Percentiles rank a stretch among this genome's conserved stretches.
phyloP scores from a whole-genome alignment of 1,284 basidiomycete genomes.

The Lentinula novae-zelandiae region DNA sequence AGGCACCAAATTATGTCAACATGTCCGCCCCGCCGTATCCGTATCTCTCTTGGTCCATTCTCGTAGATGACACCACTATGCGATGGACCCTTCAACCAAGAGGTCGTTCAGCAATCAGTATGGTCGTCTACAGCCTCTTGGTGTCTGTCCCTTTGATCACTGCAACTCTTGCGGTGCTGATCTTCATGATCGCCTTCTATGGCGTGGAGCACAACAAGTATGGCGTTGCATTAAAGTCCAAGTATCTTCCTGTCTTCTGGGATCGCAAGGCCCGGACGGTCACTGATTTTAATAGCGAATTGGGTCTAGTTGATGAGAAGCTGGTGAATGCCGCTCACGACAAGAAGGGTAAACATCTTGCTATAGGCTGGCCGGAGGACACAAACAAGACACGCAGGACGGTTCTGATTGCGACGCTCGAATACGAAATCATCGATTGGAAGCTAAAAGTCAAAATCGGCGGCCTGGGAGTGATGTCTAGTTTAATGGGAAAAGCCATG shows the following conservation, averaged over 20 bases:
- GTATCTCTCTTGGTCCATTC: slow-evolving; percentile 81
- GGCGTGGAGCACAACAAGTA: slow-evolving; percentile 91
- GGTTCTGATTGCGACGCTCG: slow-evolving; percentile 86
- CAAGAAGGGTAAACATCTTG: slow-evolving; percentile 44
- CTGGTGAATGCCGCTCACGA: slow-evolving; percentile 39
- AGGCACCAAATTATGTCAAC: slow-evolving; percentile 83
- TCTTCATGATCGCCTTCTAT: slow-evolving; percentile 95
- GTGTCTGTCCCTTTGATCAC: slow-evolving; percentile 81
- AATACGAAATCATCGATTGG: slow-evolving; percentile 96
- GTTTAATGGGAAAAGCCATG: slow-evolving; percentile 96
- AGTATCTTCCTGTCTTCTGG: slow-evolving; percentile 77
- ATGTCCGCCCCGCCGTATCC: slow-evolving; percentile 80
- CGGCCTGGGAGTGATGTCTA: slow-evolving; percentile 94
- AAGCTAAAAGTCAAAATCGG: slow-evolving; percentile 96
- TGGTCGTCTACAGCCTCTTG: slow-evolving; percentile 81
- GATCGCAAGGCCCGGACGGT: slow-evolving; percentile 38
- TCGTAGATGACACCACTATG: slow-evolving; percentile 74
- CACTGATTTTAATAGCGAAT: slow-evolving; percentile 36
- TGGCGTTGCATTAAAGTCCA: slow-evolving; percentile 67
- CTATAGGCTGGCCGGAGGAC: slow-evolving; percentile 92
- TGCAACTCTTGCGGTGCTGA: slow-evolving; percentile 71
- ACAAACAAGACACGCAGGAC: slow-evolving; percentile 78
- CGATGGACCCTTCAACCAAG: slow-evolving; percentile 78
- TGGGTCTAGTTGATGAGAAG: slow-evolving; percentile 30
- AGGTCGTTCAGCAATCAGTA: slow-evolving; percentile 75